phyloP scores from a whole-genome alignment of 139 green algal genomes.

The Coelastrella sp. region DNA sequence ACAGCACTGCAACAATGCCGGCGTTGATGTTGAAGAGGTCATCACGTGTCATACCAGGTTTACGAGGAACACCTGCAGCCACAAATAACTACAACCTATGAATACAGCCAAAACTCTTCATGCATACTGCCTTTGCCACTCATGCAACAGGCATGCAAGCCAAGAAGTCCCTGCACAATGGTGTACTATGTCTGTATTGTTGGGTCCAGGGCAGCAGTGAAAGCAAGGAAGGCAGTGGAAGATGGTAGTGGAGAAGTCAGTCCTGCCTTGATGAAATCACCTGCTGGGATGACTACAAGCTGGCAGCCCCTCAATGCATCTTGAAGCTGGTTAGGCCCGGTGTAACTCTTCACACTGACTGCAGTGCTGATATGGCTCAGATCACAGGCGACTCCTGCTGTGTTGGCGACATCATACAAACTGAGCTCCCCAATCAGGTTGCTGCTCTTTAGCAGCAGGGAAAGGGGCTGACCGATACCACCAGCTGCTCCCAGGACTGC shows the following conservation, averaged over 20 bases:
- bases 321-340: slow-evolving; percentile 84
- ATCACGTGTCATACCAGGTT: slow-evolving; percentile 99
- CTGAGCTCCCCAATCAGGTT: slow-evolving; percentile 75
- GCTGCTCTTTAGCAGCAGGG: slow-evolving; percentile 92
- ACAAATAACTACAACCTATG: neutral
- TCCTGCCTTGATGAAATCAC: too few relatives aligned
- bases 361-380: slow-evolving; percentile 94
- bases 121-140: neutral
- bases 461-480: slow-evolving; percentile 97
- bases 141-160: too few relatives aligned
- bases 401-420: slow-evolving; percentile 96
- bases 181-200: too few relatives aligned
- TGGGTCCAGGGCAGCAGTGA: too few relatives aligned
- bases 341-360: slow-evolving; percentile 78
- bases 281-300: slow-evolving; percentile 96
- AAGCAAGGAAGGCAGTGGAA: too few relatives aligned
- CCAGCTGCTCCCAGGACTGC: slow-evolving; percentile 95
- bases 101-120: neutral
- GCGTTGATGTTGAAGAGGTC: slow-evolving; percentile 99
- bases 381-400: slow-evolving; percentile 91
- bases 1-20: slow-evolving; percentile 93
- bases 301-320: slow-evolving; percentile 85
- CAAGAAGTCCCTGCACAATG: too few relatives aligned
- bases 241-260: too few relatives aligned
- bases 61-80: slow-evolving; percentile 86